These are phyloP conservation scores for Entrophospora sp. DNA, from an alignment of 192 early-diverging fungal species.

Conservation along the genomic window DNA sequence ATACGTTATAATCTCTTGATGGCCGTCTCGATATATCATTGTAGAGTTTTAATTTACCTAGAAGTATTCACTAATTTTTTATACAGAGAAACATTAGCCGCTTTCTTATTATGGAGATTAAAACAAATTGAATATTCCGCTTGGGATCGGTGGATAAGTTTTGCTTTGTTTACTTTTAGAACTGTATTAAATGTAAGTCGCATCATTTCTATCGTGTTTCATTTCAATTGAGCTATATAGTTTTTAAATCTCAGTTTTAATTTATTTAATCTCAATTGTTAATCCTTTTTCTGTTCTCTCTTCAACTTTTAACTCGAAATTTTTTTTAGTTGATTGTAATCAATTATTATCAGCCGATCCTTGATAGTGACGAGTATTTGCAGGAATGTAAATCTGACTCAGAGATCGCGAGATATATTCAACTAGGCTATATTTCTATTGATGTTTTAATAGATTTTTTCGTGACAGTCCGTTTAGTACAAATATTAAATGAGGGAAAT, in stretches of 20 bases:
- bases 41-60: neutral
- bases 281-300: too few relatives aligned
- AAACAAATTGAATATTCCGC: conserved; percentile 13
- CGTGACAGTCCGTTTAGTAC: neutral
- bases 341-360: too few relatives aligned
- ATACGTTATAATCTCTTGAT: neutral
- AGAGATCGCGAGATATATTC: neutral
- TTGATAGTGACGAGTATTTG: too few relatives aligned
- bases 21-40: neutral
- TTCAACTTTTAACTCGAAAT: too few relatives aligned
- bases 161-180: neutral
- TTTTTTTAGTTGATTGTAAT: too few relatives aligned
- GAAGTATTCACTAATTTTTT: neutral
- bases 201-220: too few relatives aligned
- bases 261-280: too few relatives aligned
- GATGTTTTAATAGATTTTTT: conserved; percentile 9
- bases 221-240: too few relatives aligned
- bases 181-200: conserved; percentile 9
- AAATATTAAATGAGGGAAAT: conserved; percentile 10
- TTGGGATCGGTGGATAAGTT: conserved; percentile 9
- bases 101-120: conserved; percentile 16
- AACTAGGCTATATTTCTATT: neutral
- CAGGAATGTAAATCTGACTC: too few relatives aligned
- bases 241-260: too few relatives aligned
- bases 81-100: neutral